These are phyloP conservation scores for Xylaria nigripes DNA, from an alignment of 495 filamentous ascomycete species.

Conservation along the genomic window DNA sequence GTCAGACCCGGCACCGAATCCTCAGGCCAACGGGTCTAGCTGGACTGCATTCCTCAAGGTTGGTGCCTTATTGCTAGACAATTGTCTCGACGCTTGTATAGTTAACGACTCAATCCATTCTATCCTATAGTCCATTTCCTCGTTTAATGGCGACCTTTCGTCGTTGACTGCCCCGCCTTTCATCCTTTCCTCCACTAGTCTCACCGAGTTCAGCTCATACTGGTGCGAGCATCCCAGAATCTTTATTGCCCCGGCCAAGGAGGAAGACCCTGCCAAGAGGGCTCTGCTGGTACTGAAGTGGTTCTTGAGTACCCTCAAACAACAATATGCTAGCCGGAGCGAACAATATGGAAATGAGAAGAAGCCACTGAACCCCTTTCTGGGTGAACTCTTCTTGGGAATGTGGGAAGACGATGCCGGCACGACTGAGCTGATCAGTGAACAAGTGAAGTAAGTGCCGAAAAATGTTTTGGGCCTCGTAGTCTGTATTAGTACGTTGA, in stretches of 20 bases:
- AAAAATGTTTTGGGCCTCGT: slow-evolving; percentile 29
- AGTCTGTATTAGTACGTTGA: slow-evolving; percentile 45
- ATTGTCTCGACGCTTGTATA: not conserved
- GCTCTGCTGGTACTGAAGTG: slow-evolving; percentile 86
- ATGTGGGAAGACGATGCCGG: slow-evolving; percentile 75
- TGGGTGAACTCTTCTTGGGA: slow-evolving; percentile 86
- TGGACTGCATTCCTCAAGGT: slow-evolving; percentile 50
- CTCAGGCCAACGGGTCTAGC: slow-evolving; percentile 34
- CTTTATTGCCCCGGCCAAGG: slow-evolving; percentile 77
- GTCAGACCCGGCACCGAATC: slow-evolving; percentile 20
- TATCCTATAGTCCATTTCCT: slow-evolving; percentile 70
- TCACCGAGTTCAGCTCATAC: slow-evolving; percentile 93
- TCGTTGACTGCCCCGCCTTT: slow-evolving; percentile 92
- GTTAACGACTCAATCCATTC: not conserved
- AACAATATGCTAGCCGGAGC: slow-evolving; percentile 85
- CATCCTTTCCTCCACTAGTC: slow-evolving; percentile 83
- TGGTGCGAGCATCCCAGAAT: slow-evolving; percentile 90
- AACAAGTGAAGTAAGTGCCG: slow-evolving; percentile 59
- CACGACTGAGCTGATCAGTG: slow-evolving; percentile 52
- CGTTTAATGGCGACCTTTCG: slow-evolving; percentile 92
- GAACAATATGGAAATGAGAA: slow-evolving; percentile 93
- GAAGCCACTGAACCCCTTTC: slow-evolving; percentile 89
- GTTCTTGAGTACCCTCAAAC: slow-evolving; percentile 93
- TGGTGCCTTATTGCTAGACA: not conserved
- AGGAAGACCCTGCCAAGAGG: slow-evolving; percentile 73